Evolutionary conservation across 768 basidiomycete species (phyloP).

Genomic region (Amanita molliuscula): DNA sequence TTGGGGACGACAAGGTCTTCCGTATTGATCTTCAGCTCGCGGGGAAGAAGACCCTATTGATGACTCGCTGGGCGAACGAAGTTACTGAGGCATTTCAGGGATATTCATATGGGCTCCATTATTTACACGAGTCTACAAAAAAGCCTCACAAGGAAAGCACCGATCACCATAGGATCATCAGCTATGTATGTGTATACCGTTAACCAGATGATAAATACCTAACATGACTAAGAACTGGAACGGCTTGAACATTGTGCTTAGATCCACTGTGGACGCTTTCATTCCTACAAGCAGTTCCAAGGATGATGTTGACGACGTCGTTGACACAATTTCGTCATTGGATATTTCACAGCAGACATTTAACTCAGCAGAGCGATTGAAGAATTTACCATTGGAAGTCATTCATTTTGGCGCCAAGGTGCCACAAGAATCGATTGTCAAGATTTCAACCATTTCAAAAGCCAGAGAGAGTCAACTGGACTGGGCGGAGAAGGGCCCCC

Average conservation of each 20-base stretch:
- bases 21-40: conserved; percentile 50
- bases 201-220: not conserved
- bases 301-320: conserved; percentile 20
- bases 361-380: conserved; percentile 13
- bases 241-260: conserved; percentile 46
- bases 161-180: conserved; percentile 53
- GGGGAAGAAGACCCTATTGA: conserved; percentile 16
- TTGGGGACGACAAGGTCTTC: conserved; percentile 34
- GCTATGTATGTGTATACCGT: conserved; percentile 37
- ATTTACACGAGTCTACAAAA: conserved; percentile 39
- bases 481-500: conserved; percentile 37
- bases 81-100: conserved; percentile 18
- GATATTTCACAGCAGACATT: not conserved
- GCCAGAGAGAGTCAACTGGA: conserved; percentile 13
- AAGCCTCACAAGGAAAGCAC: conserved; percentile 37
- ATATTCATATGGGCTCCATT: conserved; percentile 46
- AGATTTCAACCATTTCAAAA: conserved; percentile 2
- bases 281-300: not conserved
- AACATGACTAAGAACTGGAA: conserved; percentile 36
- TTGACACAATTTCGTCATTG: conserved; percentile 7
- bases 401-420: conserved; percentile 24
- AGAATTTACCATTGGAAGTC: conserved; percentile 21
- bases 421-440: conserved; percentile 16
- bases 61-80: conserved; percentile 1
- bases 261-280: conserved; percentile 39